Conservation (phyloP, 73 alveolate genomes). For the Paramecium primaurelia region DNA sequence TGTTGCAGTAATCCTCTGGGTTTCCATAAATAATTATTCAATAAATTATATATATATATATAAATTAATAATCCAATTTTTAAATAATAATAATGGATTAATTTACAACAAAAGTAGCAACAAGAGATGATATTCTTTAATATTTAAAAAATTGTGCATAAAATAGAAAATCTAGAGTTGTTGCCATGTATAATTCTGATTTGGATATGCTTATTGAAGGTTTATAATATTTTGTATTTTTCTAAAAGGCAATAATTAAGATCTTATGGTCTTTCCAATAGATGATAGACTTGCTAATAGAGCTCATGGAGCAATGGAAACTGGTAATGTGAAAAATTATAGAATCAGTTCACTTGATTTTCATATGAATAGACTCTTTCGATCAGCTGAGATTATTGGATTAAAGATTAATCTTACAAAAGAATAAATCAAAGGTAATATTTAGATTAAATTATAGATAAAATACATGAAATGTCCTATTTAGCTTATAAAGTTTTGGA, state of each 20-base stretch:
- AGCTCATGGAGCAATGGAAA: slow-evolving; percentile 48
- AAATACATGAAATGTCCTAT: not conserved
- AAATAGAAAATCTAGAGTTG: slow-evolving; percentile 39
- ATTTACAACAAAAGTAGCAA: slow-evolving; percentile 10
- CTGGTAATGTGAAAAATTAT: slow-evolving; percentile 40
- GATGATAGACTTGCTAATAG: slow-evolving; percentile 36
- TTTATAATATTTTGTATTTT: not conserved
- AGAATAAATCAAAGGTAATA: not conserved
- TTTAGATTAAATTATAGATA: not conserved
- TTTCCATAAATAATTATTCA: not conserved
- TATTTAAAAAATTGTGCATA: not conserved
- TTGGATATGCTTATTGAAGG: slow-evolving; percentile 40
- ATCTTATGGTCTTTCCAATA: slow-evolving; percentile 31
- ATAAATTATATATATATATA: not conserved
- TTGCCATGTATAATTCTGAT: slow-evolving; percentile 27
- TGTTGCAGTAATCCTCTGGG: not conserved
- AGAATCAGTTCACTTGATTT: slow-evolving; percentile 7
- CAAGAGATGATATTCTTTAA: not conserved
- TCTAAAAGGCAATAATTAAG: not conserved
- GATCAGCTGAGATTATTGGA: slow-evolving; percentile 35
- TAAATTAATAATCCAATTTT: no score
- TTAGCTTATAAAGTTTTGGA: slow-evolving; percentile 28
- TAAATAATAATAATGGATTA: not conserved
- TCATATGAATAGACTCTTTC: slow-evolving; percentile 12
- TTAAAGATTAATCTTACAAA: not conserved